A percentile compares a stretch with the other conserved stretches of the same genome.
phyloP scores from a whole-genome alignment of 805 yeast species.

The Saturnispora dispora region DNA sequence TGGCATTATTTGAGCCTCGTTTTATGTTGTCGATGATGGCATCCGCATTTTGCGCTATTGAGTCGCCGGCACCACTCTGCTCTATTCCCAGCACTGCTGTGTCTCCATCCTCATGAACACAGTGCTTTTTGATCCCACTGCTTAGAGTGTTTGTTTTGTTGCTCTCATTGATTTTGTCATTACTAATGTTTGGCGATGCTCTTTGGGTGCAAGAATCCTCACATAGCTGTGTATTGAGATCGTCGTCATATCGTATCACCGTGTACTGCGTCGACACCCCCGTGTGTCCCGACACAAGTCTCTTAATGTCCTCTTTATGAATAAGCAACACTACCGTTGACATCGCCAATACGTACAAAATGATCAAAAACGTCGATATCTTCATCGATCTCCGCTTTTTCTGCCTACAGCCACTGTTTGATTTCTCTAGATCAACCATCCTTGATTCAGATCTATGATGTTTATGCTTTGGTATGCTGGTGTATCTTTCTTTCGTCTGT shows the following conservation, averaged over 20 bases:
- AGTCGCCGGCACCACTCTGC: not conserved
- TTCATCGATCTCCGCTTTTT: not conserved
- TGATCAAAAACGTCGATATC: not conserved
- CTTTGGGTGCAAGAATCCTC: not conserved
- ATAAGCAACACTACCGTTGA: not conserved
- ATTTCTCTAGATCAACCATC: not conserved
- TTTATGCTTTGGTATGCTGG: not conserved
- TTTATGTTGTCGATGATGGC: slow-evolving; percentile 20
- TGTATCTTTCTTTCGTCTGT: not conserved
- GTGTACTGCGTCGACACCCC: not conserved
- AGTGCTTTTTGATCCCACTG: not conserved
- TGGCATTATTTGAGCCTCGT: slow-evolving; percentile 20
- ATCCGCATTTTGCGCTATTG: slow-evolving; percentile 9
- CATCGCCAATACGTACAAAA: not conserved
- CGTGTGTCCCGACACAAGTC: not conserved
- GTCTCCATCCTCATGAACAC: not conserved
- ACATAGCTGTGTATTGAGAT: not conserved
- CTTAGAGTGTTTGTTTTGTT: not conserved
- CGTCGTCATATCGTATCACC: not conserved
- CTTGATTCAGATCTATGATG: not conserved
- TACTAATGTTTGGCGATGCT: not conserved
- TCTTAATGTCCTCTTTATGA: not conserved
- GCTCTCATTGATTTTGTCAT: not conserved
- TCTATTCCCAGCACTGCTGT: not conserved
- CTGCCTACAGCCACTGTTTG: not conserved